Evolutionary conservation across 768 basidiomycete genomes (phyloP).

Genomic region (Mycena haematopus): DNA sequence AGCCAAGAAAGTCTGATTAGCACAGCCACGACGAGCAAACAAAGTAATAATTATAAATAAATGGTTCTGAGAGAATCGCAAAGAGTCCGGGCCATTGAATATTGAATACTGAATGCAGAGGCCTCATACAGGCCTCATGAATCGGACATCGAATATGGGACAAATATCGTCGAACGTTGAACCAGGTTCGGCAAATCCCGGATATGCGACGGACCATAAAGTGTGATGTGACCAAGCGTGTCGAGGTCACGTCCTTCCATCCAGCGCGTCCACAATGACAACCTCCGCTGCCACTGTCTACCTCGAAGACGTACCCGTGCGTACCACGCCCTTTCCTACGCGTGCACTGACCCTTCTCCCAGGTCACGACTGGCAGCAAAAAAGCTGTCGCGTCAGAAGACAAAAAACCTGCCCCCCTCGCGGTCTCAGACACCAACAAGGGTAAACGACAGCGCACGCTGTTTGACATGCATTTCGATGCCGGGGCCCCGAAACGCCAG

Average conservation of each 20-base stretch:
- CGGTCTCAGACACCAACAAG: constrained; percentile 27
- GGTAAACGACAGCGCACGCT: constrained; percentile 69
- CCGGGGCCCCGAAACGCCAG: constrained; percentile 53
- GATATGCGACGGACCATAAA: background rate
- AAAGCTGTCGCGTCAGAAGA: constrained; percentile 8
- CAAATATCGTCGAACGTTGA: too few relatives aligned
- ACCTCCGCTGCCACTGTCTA: constrained; percentile 35
- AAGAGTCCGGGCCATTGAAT: too few relatives aligned
- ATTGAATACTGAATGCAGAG: too few relatives aligned
- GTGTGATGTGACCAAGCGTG: constrained; percentile 3
- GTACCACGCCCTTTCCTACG: background rate
- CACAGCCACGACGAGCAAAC: background rate
- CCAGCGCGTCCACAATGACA: background rate
- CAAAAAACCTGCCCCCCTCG: constrained; percentile 16
- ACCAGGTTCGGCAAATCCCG: background rate
- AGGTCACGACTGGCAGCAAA: constrained; percentile 6
- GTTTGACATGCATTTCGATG: constrained; percentile 61
- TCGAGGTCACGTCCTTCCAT: background rate
- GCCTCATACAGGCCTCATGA: background rate
- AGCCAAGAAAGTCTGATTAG: constrained; percentile 1
- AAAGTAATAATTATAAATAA: too few relatives aligned
- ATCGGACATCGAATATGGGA: too few relatives aligned
- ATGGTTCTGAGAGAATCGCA: too few relatives aligned
- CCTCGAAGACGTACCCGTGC: constrained; percentile 40
- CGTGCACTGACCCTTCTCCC: background rate